Evolutionary conservation across 768 basidiomycete genomes (phyloP).

Genomic region (Tephrocybe sp.): DNA sequence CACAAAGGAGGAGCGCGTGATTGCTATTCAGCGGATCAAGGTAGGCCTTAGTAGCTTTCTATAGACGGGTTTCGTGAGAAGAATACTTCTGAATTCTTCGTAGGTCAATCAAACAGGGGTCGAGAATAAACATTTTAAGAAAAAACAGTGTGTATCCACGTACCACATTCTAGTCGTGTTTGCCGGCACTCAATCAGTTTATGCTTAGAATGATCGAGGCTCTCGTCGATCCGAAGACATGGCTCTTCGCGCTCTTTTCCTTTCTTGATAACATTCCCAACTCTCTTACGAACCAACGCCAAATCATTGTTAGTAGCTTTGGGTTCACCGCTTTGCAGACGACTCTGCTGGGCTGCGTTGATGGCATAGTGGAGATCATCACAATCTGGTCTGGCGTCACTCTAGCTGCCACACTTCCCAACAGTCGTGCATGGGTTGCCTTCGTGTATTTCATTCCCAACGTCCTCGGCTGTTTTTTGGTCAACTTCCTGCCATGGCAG

Average conservation of each 20-base stretch:
- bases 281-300: conserved; percentile 61
- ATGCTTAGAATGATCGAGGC: conserved; percentile 67
- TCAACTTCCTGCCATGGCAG: conserved; percentile 65
- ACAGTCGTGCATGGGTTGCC: conserved; percentile 64
- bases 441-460: conserved; percentile 65
- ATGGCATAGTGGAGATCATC: conserved; percentile 63
- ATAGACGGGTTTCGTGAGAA: too few relatives aligned
- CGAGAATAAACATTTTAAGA: conserved; percentile 82
- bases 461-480: conserved; percentile 58
- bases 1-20: conserved; percentile 57
- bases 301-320: conserved; percentile 65
- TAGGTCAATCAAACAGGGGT: conserved; percentile 61
- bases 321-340: conserved; percentile 67
- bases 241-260: conserved; percentile 73
- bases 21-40: conserved; percentile 67
- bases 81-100: not conserved
- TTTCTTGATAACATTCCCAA: conserved; percentile 64
- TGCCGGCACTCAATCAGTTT: too few relatives aligned
- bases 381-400: conserved; percentile 69
- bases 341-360: conserved; percentile 67
- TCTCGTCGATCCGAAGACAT: conserved; percentile 67
- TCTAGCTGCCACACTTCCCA: conserved; percentile 52
- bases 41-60: conserved; percentile 26
- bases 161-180: conserved; percentile 62
- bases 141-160: conserved; percentile 67